phyloP scores from a whole-genome alignment of 768 basidiomycete genomes.

The Lyophyllum semitale region DNA sequence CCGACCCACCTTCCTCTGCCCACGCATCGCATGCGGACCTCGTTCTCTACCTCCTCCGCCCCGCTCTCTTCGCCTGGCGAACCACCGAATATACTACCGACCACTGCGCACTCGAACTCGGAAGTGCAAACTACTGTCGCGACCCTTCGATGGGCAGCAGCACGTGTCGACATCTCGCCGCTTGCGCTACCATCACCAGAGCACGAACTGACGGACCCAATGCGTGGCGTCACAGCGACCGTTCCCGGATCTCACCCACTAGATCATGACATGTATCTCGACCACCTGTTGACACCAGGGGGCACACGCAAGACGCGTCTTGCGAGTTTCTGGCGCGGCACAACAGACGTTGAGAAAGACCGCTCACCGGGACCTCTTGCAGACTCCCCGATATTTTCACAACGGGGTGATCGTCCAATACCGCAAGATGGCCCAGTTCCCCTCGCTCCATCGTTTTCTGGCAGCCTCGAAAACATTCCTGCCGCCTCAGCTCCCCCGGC shows the following conservation, averaged over 20 bases:
- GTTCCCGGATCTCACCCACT: conserved; percentile 62
- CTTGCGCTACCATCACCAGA: conserved; percentile 89
- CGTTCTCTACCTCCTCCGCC: conserved; percentile 23
- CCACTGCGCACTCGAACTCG: conserved; percentile 32
- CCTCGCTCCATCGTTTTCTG: not conserved
- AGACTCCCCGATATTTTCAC: not conserved
- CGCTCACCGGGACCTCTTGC: not conserved
- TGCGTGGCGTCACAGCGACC: conserved; percentile 71
- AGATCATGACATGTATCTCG: conserved; percentile 19
- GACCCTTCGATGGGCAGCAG: conserved; percentile 84
- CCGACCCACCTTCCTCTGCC: conserved; percentile 18
- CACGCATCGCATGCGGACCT: conserved; percentile 21
- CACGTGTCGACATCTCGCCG: conserved; percentile 81
- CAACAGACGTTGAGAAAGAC: conserved; percentile 58
- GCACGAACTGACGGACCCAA: conserved; percentile 88
- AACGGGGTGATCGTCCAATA: not conserved
- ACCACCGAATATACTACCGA: conserved; percentile 15
- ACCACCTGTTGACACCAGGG: conserved; percentile 46
- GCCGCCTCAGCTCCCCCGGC: conserved; percentile 8
- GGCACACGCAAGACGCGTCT: conserved; percentile 56
- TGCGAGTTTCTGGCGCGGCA: conserved; percentile 78
- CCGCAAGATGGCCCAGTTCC: conserved; percentile 2
- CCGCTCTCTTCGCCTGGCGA: conserved; percentile 18
- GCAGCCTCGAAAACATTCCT: not conserved
- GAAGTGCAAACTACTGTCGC: conserved; percentile 73